Base-by-base conservation (phyloP, 371 early-diverging fungal species). In the Umbelopsis sp. region DNA sequence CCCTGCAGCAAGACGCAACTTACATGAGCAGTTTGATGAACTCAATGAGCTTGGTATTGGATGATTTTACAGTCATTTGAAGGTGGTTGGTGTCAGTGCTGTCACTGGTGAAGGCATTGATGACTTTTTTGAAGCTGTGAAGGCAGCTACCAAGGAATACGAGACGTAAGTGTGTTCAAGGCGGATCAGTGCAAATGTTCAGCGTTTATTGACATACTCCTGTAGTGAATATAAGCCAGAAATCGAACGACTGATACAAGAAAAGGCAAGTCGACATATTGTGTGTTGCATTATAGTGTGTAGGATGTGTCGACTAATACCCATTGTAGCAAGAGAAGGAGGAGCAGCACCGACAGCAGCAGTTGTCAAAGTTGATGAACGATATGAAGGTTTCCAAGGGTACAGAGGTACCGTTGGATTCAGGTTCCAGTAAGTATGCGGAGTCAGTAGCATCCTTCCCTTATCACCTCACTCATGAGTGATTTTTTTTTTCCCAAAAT, bases 31-130 rank as follows among this genome's bases (percentile, higher is more conserved):
- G 92, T 70, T 76, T 99, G 63, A 92, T 98, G 84, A 89, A 92
- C 68, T 95, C 95, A 1, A 97, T 99, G 97, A 93, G 95, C 66
- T 74, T 99, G 66, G 96, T 98, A 37, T 82, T 99, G 72, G 99
- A 99, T 74, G 99, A 84, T 99, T 99, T 75, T 99, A 99, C 79
- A 86, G 89, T 53, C 89, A 93, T 52, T 78, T 99, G 50, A 89
- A 88, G 76, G 89, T 93, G 10, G 94, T 93, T 1, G 93, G 95
- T 24, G 96, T 99, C 11, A 96, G 96, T 44, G 93, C 99, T 3
- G 91, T 96, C 67, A 98, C 99, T 0, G 99, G 99, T 10, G 88
- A 83, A 11, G 99, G 99, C 14, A 92, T 98, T 79, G 91, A 90
- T 41, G 99, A 94, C 32, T 92, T 99, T 72, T 91, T 99, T 69